phyloP scores from a whole-genome alignment of 805 yeast genomes.

The Ogataea allantospora region DNA sequence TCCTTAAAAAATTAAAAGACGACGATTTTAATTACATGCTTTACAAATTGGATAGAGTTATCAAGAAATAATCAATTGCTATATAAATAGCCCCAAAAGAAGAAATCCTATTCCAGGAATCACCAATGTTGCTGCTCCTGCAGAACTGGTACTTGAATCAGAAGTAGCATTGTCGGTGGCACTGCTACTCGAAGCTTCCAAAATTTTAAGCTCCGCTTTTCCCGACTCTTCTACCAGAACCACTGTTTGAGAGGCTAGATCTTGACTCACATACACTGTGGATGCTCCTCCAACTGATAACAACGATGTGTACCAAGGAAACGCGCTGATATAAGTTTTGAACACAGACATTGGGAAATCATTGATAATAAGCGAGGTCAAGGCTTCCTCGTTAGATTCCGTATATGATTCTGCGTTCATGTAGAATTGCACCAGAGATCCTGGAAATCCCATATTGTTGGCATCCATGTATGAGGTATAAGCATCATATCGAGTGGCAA shows the following conservation, averaged over 20 bases:
- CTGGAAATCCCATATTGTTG: slow-evolving; percentile 30
- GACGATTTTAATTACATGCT: slow-evolving; percentile 17
- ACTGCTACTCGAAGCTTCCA: slow-evolving; percentile 3
- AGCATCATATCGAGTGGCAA: slow-evolving; percentile 24
- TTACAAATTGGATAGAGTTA: slow-evolving; percentile 11
- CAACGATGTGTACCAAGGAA: slow-evolving; percentile 36
- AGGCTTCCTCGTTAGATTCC: slow-evolving; percentile 16
- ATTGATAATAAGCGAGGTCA: slow-evolving; percentile 27
- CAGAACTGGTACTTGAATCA: slow-evolving; percentile 3
- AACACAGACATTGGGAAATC: slow-evolving; percentile 35
- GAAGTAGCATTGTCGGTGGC: not conserved
- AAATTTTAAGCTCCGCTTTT: not conserved
- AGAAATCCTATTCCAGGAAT: slow-evolving; percentile 10
- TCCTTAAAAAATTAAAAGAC: slow-evolving; percentile 14
- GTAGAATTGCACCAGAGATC: slow-evolving; percentile 31
- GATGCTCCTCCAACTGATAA: slow-evolving; percentile 26
- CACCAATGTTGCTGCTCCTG: slow-evolving; percentile 5
- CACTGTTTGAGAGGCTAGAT: slow-evolving; percentile 25
- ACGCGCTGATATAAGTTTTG: slow-evolving; percentile 30
- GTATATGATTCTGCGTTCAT: slow-evolving; percentile 17
- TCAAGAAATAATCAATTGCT: slow-evolving; percentile 9
- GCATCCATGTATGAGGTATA: slow-evolving; percentile 38
- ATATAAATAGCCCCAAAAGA: slow-evolving; percentile 2
- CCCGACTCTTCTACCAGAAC: slow-evolving; percentile 8
- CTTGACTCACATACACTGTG: slow-evolving; percentile 29